A percentile compares a stretch with the other conserved stretches of the same genome.
These are phyloP conservation scores for Ophiosphaerella herpotricha DNA, from an alignment of 2,329 filamentous ascomycete species.

Conservation along the genomic window DNA sequence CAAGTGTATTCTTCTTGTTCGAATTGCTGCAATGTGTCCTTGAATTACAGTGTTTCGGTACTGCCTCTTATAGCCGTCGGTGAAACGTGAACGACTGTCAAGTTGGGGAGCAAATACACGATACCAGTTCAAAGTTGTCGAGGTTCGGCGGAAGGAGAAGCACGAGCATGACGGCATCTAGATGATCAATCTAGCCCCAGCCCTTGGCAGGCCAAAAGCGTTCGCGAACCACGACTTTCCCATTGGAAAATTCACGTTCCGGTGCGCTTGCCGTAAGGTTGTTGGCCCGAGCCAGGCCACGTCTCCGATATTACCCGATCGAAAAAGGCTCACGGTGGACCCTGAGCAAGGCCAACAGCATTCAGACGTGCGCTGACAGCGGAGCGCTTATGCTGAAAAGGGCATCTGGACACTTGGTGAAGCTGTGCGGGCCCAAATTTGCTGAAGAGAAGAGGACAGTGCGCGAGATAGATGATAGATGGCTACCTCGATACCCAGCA, in stretches of 20 bases:
- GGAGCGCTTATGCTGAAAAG: constrained; percentile 15
- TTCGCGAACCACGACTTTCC: constrained; percentile 16
- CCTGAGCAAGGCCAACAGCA: constrained; percentile 7
- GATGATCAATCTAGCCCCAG: constrained; percentile 1
- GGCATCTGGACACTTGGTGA: constrained; percentile 25
- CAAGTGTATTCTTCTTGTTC: no score
- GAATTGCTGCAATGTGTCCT: no score
- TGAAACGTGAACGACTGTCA: no score
- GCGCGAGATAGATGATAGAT: constrained; percentile 14
- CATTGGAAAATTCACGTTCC: constrained; percentile 24
- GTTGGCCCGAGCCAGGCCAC: constrained; percentile 18
- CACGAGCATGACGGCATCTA: no score
- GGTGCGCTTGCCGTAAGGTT: constrained; percentile 16
- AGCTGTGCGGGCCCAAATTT: constrained; percentile 13
- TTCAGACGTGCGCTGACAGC: constrained; percentile 10
- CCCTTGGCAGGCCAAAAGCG: constrained; percentile 13
- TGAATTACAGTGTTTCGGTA: no score
- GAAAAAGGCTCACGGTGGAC: constrained; percentile 18
- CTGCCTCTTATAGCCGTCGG: no score
- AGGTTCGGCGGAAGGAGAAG: no score
- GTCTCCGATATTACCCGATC: constrained; percentile 24
- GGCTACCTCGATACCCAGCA: not conserved
- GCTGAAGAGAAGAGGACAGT: constrained; percentile 17
- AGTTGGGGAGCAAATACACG: no score
- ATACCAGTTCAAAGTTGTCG: no score